These are phyloP conservation scores for Sanghuangporus baumii DNA, from an alignment of 1,284 basidiomycete genomes.

Conservation along the genomic window DNA sequence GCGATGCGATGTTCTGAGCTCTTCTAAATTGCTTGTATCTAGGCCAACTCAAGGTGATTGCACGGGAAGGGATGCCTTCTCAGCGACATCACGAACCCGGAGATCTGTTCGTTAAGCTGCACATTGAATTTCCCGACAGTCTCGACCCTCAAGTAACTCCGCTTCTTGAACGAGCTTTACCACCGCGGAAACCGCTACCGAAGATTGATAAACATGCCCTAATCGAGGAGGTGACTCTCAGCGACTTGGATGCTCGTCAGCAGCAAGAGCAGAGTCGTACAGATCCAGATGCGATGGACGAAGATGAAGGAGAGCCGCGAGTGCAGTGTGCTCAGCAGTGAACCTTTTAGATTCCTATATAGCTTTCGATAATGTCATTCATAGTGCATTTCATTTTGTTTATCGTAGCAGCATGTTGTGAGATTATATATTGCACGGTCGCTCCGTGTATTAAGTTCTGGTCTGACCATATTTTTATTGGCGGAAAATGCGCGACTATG, in stretches of 20 bases:
- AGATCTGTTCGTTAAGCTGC: constrained; percentile 87
- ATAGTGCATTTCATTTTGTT: constrained; percentile 1
- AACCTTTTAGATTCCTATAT: constrained; percentile 20
- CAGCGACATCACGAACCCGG: constrained; percentile 96
- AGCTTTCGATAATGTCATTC: not conserved
- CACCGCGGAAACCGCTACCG: constrained; percentile 68
- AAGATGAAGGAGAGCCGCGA: constrained; percentile 73
- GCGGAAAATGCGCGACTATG: too few species aligned
- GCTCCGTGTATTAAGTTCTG: not conserved
- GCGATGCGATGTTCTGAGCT: not conserved
- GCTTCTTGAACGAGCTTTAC: constrained; percentile 83
- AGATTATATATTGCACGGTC: constrained; percentile 11
- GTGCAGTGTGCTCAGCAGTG: constrained; percentile 84
- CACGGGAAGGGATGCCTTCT: constrained; percentile 97
- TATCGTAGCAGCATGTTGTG: constrained; percentile 6
- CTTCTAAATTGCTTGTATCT: constrained; percentile 9
- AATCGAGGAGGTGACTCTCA: constrained; percentile 84
- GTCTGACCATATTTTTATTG: not conserved
- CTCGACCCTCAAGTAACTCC: constrained; percentile 69
- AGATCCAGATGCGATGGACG: constrained; percentile 76
- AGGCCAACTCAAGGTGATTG: constrained; percentile 90
- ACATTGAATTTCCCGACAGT: constrained; percentile 85
- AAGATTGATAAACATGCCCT: constrained; percentile 64
- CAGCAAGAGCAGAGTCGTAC: constrained; percentile 44
- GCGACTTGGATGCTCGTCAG: constrained; percentile 79